Evolutionary conservation across 345 rosid genomes (phyloP), one percentile per base, ranked within the genome.

Genomic region (Eutrema heterophyllum): DNA sequence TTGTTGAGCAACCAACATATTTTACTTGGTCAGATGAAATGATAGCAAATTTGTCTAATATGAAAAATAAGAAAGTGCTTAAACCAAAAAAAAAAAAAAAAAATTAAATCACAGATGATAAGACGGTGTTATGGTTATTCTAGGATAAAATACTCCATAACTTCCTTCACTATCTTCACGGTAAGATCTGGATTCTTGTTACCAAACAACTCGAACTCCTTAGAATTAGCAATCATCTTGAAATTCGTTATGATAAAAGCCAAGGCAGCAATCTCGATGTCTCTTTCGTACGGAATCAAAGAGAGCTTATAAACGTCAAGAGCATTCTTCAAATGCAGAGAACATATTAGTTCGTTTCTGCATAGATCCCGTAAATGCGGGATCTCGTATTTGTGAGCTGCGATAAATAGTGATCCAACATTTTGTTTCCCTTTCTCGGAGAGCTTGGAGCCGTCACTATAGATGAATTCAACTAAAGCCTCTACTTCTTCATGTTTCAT

Each of bases 401-500:
- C 43, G 1, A 53, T 1, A 13, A 29, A 72, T 14, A 72, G 70
- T 39, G 67, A 30, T 4, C 2, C 21, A 62, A 39, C 68, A 4
- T 40, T 29, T 39, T 61, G 3, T 58, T 40, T 27, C 24, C n/a
- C 52, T 26, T 61, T 30, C 1, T 2, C 54, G 13, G 62, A 71
- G 1, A 63, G 54, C 12, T 1, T 2, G 2, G 26, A 62, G 11
- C 61, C 6, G 14, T 50, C 26, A 39, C 32, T 18, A 13, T 65
- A 64, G n/a, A n/a, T n/a, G n/a, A n/a, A n/a, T n/a, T n/a, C n/a
- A 27, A 27, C 3, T 27, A 64, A 54, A 55, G 65, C 71, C 29
- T 64, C 48, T 38, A 73, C 58, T 24, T 64, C 54, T 72, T 62
- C 71, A 7, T 33, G 71, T 14, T 45, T 55, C 46, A 64, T 33